Conservation (phyloP, 495 filamentous ascomycete species). For the Apiosordaria backusii region DNA sequence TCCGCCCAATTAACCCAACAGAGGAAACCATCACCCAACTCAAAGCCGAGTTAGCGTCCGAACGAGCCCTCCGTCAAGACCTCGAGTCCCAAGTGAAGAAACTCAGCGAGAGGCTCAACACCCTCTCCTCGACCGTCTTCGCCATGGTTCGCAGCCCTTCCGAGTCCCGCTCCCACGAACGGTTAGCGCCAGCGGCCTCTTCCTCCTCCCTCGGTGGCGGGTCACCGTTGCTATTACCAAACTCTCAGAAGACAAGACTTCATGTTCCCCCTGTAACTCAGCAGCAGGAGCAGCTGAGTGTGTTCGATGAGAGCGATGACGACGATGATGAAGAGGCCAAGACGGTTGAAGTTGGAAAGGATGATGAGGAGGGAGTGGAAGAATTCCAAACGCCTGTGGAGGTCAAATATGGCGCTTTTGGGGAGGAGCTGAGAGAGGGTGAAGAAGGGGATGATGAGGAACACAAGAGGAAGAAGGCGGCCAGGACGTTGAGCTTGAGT, state of each 20-base stretch:
- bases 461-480: conserved; percentile 40
- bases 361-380: conserved; percentile 32
- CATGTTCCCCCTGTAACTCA: conserved; percentile 5
- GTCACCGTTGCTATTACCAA: conserved; percentile 25
- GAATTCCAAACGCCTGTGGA: conserved; percentile 45
- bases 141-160: conserved; percentile 34
- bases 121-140: conserved; percentile 36
- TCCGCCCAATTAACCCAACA: conserved; percentile 40
- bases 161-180: conserved; percentile 27
- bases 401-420: conserved; percentile 45
- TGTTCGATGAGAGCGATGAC: conserved; percentile 39
- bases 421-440: conserved; percentile 37
- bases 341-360: conserved; percentile 1
- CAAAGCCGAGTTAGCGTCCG: conserved; percentile 47
- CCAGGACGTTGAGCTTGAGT: conserved; percentile 48
- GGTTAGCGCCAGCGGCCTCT: conserved; percentile 13
- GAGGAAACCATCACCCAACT: conserved; percentile 42
- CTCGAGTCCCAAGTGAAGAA: conserved; percentile 51
- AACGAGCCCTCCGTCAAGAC: conserved; percentile 46
- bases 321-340: conserved; percentile 23
- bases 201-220: background rate
- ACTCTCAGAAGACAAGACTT: background rate
- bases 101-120: conserved; percentile 44
- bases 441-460: conserved; percentile 26
- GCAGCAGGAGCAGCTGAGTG: conserved; percentile 28